Evolutionary conservation across 1,284 basidiomycete species (phyloP).

Genomic region (Salmacisia buchloeana): DNA sequence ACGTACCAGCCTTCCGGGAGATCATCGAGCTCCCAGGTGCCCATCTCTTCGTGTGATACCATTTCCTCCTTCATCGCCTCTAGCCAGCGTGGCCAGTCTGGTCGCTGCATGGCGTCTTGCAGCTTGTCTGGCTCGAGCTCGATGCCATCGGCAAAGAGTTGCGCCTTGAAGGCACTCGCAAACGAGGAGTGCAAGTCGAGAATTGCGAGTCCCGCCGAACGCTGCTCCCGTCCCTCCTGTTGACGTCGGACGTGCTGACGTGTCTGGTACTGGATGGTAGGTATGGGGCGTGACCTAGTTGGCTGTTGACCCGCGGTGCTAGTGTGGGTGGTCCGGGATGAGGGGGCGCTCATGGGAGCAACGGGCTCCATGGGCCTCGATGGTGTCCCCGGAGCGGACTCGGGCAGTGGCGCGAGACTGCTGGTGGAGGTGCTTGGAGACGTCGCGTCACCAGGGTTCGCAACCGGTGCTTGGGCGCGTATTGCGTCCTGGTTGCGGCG

Average conservation of each 20-base stretch:
- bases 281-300: not conserved
- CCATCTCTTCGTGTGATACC: not conserved
- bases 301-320: too few relatives aligned
- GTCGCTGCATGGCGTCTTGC: not conserved
- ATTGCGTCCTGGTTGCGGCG: too few relatives aligned
- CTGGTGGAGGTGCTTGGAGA: too few relatives aligned
- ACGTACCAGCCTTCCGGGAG: not conserved
- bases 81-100: not conserved
- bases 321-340: too few relatives aligned
- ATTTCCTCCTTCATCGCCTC: not conserved
- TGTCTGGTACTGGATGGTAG: not conserved
- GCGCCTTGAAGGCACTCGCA: not conserved
- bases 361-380: too few relatives aligned
- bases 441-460: too few relatives aligned
- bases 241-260: not conserved
- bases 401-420: too few relatives aligned
- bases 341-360: too few relatives aligned
- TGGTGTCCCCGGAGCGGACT: too few relatives aligned
- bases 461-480: too few relatives aligned
- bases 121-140: not conserved
- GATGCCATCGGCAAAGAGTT: not conserved
- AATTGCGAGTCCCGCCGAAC: not conserved
- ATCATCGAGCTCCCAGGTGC: not conserved
- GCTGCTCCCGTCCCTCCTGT: not conserved
- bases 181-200: not conserved